phyloP scores from a whole-genome alignment of 805 yeast species.

The Candida ipomoeae region DNA sequence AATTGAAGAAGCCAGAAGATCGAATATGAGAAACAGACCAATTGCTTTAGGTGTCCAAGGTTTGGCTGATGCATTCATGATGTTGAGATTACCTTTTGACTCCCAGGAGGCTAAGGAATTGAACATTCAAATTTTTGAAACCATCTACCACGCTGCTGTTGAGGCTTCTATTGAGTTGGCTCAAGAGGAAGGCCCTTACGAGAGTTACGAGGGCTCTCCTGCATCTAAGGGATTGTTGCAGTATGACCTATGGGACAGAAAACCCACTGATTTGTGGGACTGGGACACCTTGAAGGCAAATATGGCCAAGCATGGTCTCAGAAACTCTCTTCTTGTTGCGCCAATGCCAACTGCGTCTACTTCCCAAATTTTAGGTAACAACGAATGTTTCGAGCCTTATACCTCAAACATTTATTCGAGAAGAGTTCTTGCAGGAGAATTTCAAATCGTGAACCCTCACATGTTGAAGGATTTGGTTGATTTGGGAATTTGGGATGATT shows the following conservation, averaged over 20 bases:
- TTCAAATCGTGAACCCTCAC: slow-evolving; percentile 60
- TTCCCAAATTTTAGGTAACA: slow-evolving; percentile 57
- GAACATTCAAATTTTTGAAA: slow-evolving; percentile 58
- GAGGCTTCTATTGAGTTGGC: slow-evolving; percentile 57
- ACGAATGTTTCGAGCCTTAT: slow-evolving; percentile 61
- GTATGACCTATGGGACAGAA: slow-evolving; percentile 55
- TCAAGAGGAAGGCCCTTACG: slow-evolving; percentile 46
- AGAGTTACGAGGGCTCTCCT: slow-evolving; percentile 52
- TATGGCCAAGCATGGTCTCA: slow-evolving; percentile 46
- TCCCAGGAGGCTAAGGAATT: slow-evolving; percentile 53
- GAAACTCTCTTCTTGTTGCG: slow-evolving; percentile 59
- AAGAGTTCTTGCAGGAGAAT: slow-evolving; percentile 61
- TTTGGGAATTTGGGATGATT: slow-evolving; percentile 54
- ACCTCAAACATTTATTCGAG: slow-evolving; percentile 60
- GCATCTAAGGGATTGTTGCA: slow-evolving; percentile 56
- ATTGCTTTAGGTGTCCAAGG: slow-evolving; percentile 65
- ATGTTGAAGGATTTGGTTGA: slow-evolving; percentile 55
- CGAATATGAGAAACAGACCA: slow-evolving; percentile 57
- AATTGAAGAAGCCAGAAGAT: slow-evolving; percentile 48
- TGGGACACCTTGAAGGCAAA: slow-evolving; percentile 54
- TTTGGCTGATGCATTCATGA: slow-evolving; percentile 56
- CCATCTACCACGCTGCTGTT: slow-evolving; percentile 56
- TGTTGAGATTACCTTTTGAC: slow-evolving; percentile 53
- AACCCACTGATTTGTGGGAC: slow-evolving; percentile 55
- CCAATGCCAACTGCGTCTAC: slow-evolving; percentile 70